Evolutionary conservation across 2,329 filamentous ascomycete genomes (phyloP).

Genomic region (Nemania sp.): DNA sequence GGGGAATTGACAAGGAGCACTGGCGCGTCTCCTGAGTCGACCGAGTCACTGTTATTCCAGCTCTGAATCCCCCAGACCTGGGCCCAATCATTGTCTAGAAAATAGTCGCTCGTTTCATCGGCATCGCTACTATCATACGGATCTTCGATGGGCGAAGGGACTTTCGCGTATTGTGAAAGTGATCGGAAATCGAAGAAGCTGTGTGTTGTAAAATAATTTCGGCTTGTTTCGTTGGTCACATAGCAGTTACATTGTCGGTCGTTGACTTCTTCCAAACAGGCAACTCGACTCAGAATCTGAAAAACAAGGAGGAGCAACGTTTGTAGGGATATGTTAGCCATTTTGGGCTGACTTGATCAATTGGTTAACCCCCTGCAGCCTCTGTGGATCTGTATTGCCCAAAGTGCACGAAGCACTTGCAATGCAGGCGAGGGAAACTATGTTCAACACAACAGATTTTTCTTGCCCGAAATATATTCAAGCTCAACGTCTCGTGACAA

Average conservation of each 20-base stretch:
- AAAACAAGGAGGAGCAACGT: constrained; percentile 39
- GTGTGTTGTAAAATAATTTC: constrained; percentile 59
- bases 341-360: constrained; percentile 25
- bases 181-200: constrained; percentile 64
- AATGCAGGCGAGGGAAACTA: neutral
- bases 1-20: constrained; percentile 55
- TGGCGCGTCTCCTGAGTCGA: constrained; percentile 49
- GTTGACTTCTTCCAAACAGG: constrained; percentile 43
- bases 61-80: constrained; percentile 51
- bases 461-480: neutral
- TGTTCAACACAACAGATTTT: neutral
- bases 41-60: constrained; percentile 53
- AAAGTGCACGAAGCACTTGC: neutral
- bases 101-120: constrained; percentile 50
- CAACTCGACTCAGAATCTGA: constrained; percentile 30
- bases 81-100: constrained; percentile 49
- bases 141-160: constrained; percentile 47
- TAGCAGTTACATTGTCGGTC: constrained; percentile 59
- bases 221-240: constrained; percentile 59
- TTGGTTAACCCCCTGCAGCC: neutral
- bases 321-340: constrained; percentile 34
- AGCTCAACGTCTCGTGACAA: neutral
- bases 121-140: constrained; percentile 49
- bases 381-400: neutral
- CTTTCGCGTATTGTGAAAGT: constrained; percentile 55